phyloP scores from a whole-genome alignment of 305 asterid genomes.

The Ruellia speciosa region DNA sequence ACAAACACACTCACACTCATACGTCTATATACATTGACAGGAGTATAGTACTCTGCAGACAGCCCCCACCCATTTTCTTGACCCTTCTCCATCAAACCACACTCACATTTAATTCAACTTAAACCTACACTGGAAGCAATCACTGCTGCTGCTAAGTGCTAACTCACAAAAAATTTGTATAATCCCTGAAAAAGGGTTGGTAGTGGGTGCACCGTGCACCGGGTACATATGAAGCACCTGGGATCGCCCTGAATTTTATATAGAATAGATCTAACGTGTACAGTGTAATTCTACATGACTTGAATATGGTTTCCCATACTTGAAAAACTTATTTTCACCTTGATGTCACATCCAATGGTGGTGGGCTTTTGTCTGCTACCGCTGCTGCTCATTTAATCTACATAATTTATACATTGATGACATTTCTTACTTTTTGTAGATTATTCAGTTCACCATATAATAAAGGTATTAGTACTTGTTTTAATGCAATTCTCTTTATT shows the following conservation, averaged over 20 bases:
- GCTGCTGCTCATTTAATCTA: slow-evolving; percentile 6
- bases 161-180: not conserved
- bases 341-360: not conserved
- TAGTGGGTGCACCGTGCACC: no score
- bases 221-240: no score
- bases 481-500: slow-evolving; percentile 3
- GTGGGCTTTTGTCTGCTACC: not conserved
- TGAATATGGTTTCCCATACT: not conserved
- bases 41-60: not conserved
- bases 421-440: slow-evolving; percentile 7
- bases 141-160: not conserved
- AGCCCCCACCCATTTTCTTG: slow-evolving; percentile 25
- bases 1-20: not conserved
- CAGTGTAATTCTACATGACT: no score
- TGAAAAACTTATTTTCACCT: not conserved
- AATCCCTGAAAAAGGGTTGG: not conserved
- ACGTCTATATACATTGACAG: no score
- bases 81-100: slow-evolving; percentile 13
- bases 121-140: slow-evolving; percentile 10
- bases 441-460: slow-evolving; percentile 10
- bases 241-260: no score
- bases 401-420: slow-evolving; percentile 8
- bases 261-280: no score
- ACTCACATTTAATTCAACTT: slow-evolving; percentile 16
- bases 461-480: slow-evolving; percentile 5